These are phyloP conservation scores for Globisporangium acanthophoron DNA, from an alignment of 352 stramenopile genomes.

Conservation along the genomic window DNA sequence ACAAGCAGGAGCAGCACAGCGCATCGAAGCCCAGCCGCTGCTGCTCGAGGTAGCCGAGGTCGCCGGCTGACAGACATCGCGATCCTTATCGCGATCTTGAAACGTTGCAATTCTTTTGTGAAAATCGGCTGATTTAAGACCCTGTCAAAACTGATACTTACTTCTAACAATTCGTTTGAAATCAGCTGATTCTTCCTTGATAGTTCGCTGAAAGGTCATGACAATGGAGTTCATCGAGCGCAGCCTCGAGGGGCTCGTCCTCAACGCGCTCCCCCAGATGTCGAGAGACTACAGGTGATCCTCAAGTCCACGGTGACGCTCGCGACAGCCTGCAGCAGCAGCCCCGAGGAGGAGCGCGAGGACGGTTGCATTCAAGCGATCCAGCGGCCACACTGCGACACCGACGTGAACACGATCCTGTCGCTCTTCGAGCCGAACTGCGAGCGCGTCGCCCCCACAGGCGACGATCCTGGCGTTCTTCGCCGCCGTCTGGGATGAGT, in stretches of 20 bases:
- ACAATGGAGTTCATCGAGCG: slow-evolving; percentile 56
- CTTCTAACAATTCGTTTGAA: no score
- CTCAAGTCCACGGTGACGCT: slow-evolving; percentile 28
- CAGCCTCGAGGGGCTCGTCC: slow-evolving; percentile 38
- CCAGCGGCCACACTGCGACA: neutral
- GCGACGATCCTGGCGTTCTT: slow-evolving; percentile 46
- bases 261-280: slow-evolving; percentile 35
- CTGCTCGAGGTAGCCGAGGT: neutral
- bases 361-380: neutral
- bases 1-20: neutral
- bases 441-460: slow-evolving; percentile 24
- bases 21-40: neutral
- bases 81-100: no score
- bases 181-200: no score
- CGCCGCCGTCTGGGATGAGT: slow-evolving; percentile 47
- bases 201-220: slow-evolving; percentile 1
- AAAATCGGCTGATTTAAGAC: no score
- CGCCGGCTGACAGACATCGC: no score
- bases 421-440: slow-evolving; percentile 43
- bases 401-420: slow-evolving; percentile 25
- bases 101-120: no score
- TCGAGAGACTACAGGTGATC: slow-evolving; percentile 42
- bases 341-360: neutral
- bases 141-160: no score
- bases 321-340: slow-evolving; percentile 5